Evolutionary conservation across 2,329 filamentous ascomycete genomes (phyloP).

Genomic region (Diaporthe vexans): DNA sequence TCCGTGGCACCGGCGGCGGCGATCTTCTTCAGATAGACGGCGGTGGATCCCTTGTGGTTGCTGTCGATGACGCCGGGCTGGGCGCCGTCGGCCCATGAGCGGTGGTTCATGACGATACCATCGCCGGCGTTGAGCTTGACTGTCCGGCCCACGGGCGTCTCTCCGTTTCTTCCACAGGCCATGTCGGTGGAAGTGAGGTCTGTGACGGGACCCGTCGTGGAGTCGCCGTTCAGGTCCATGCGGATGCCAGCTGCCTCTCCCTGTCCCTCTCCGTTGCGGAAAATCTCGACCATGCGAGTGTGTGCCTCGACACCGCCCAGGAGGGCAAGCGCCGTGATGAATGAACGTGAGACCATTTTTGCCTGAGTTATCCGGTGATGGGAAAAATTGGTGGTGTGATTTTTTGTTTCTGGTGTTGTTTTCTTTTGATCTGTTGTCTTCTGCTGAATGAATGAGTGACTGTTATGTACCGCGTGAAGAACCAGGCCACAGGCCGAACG

Average conservation of each 20-base stretch:
- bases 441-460: slow-evolving; percentile 21
- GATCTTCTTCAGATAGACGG: slow-evolving; percentile 30
- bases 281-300: slow-evolving; percentile 33
- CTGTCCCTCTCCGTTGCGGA: slow-evolving; percentile 29
- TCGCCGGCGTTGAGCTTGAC: slow-evolving; percentile 18
- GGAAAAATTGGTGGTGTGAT: background rate
- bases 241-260: slow-evolving; percentile 20
- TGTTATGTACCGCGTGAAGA: slow-evolving; percentile 16
- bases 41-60: slow-evolving; percentile 31
- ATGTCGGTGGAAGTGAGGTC: background rate
- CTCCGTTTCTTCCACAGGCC: slow-evolving; percentile 22
- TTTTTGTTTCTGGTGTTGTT: background rate
- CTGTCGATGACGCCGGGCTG: slow-evolving; percentile 27
- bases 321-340: slow-evolving; percentile 28
- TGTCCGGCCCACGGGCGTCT: slow-evolving; percentile 7
- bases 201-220: slow-evolving; percentile 15
- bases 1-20: slow-evolving; percentile 4
- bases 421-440: background rate
- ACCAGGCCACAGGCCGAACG: slow-evolving; percentile 31
- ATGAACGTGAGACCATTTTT: slow-evolving; percentile 29
- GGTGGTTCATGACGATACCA: slow-evolving; percentile 28
- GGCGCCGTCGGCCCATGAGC: slow-evolving; percentile 29
- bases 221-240: slow-evolving; percentile 18
- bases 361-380: background rate
- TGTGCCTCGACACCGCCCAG: slow-evolving; percentile 24